phyloP scores from a whole-genome alignment of 2,329 filamentous ascomycete genomes.

The Aspergillus aculeatinus region DNA sequence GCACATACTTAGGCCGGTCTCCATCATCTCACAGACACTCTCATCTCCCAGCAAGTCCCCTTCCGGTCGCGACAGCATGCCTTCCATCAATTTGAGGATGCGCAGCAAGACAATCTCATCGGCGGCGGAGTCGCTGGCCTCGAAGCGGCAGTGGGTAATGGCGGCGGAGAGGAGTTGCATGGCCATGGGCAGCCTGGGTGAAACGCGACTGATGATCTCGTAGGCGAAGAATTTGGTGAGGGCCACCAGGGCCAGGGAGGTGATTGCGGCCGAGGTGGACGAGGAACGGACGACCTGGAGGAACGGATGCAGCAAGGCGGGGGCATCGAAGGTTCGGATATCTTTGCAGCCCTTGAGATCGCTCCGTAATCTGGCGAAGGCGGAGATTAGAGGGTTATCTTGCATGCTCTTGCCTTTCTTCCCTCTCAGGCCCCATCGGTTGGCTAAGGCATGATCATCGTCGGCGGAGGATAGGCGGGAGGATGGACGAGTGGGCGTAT shows the following conservation, averaged over 20 bases:
- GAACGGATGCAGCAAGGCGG: constrained; percentile 86
- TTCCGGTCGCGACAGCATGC: constrained; percentile 91
- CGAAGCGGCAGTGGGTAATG: constrained; percentile 96
- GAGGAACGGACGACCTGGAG: constrained; percentile 95
- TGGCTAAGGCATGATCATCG: constrained; percentile 58
- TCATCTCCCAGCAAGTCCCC: constrained; percentile 94
- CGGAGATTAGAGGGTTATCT: constrained; percentile 93
- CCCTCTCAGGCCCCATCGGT: constrained; percentile 87
- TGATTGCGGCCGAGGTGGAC: constrained; percentile 93
- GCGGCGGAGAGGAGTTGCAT: constrained; percentile 95
- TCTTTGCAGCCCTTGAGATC: constrained; percentile 89
- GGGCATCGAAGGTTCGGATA: constrained; percentile 84
- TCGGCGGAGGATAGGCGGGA: constrained; percentile 30
- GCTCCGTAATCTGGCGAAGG: constrained; percentile 83
- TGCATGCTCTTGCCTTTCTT: constrained; percentile 97
- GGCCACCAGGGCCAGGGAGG: constrained; percentile 86
- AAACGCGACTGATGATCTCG: constrained; percentile 79
- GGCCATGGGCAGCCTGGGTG: constrained; percentile 82
- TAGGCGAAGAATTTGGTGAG: constrained; percentile 97
- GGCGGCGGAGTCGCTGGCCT: constrained; percentile 89
- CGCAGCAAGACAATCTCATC: constrained; percentile 93
- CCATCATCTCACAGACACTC: constrained; percentile 99
- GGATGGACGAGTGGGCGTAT: constrained; percentile 21
- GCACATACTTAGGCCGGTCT: constrained; percentile 93
- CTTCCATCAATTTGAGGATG: constrained; percentile 96